phyloP scores from a whole-genome alignment of 176 grass and related monocot genomes.

The Aegilops umbellulata region DNA sequence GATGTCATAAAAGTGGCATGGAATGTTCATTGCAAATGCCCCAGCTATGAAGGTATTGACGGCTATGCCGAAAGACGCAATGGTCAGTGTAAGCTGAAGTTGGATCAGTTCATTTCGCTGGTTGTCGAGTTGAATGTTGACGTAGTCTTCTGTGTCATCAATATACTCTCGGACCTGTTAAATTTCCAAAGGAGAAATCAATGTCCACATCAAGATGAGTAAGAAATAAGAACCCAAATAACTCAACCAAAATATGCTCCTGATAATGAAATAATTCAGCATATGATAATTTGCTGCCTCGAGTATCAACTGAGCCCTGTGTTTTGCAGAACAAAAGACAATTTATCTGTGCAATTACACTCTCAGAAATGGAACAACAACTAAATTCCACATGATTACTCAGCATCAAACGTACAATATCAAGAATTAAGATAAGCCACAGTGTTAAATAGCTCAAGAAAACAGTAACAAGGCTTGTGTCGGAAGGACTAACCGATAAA shows the following conservation, averaged over 20 bases:
- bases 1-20: slow-evolving; percentile 29
- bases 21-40: slow-evolving; percentile 91
- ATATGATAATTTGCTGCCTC: neutral
- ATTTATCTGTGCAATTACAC: neutral
- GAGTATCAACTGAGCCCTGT: slow-evolving; percentile 2
- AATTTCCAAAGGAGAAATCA: slow-evolving; percentile 35
- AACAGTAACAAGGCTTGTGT: neutral
- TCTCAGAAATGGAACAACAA: neutral
- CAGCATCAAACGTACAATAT: neutral
- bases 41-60: slow-evolving; percentile 68
- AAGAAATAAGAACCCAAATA: neutral
- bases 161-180: slow-evolving; percentile 84
- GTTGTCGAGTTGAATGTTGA: slow-evolving; percentile 95
- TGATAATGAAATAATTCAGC: slow-evolving; percentile 3
- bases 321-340: neutral
- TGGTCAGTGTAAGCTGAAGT: slow-evolving; percentile 86
- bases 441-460: neutral
- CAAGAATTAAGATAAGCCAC: neutral
- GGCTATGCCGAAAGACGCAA: slow-evolving; percentile 79
- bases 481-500: slow-evolving; percentile 72
- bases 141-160: slow-evolving; percentile 97
- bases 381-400: neutral
- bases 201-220: neutral
- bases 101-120: slow-evolving; percentile 94
- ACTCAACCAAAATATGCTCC: neutral